Evolutionary conservation across 2,329 filamentous ascomycete genomes (phyloP).

Genomic region (Dothideomycetes sp.): DNA sequence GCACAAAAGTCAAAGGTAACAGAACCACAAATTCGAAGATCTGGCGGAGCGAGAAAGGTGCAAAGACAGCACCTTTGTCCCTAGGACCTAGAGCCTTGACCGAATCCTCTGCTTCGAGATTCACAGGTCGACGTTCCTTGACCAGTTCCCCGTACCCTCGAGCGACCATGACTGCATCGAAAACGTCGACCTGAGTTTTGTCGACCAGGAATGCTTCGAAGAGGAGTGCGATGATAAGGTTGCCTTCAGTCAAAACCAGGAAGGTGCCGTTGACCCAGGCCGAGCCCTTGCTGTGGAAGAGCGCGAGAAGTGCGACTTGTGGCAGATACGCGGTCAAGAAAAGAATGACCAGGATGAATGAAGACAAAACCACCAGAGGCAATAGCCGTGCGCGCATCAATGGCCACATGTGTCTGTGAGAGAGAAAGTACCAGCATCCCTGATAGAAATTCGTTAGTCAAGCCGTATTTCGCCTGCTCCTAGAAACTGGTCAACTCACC

Average conservation of each 20-base stretch:
- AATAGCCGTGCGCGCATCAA: constrained; percentile 69
- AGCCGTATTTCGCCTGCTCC: neutral
- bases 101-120: constrained; percentile 62
- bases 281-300: constrained; percentile 70
- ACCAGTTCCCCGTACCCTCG: constrained; percentile 62
- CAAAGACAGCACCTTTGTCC: constrained; percentile 65
- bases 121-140: constrained; percentile 48
- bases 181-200: constrained; percentile 67
- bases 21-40: constrained; percentile 68
- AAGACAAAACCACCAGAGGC: constrained; percentile 71
- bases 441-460: constrained; percentile 25
- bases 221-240: constrained; percentile 50
- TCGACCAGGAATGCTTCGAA: constrained; percentile 51
- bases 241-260: constrained; percentile 63
- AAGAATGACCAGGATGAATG: constrained; percentile 72
- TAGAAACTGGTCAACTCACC: neutral
- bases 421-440: constrained; percentile 74
- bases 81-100: constrained; percentile 77
- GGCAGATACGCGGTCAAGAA: constrained; percentile 85
- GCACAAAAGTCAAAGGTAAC: constrained; percentile 73
- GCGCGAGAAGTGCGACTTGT: constrained; percentile 76
- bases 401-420: constrained; percentile 72
- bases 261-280: constrained; percentile 89
- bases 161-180: constrained; percentile 72
- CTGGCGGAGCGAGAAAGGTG: constrained; percentile 84